phyloP scores from a whole-genome alignment of 176 grass and related monocot species.

The Tillandsia leiboldiana region DNA sequence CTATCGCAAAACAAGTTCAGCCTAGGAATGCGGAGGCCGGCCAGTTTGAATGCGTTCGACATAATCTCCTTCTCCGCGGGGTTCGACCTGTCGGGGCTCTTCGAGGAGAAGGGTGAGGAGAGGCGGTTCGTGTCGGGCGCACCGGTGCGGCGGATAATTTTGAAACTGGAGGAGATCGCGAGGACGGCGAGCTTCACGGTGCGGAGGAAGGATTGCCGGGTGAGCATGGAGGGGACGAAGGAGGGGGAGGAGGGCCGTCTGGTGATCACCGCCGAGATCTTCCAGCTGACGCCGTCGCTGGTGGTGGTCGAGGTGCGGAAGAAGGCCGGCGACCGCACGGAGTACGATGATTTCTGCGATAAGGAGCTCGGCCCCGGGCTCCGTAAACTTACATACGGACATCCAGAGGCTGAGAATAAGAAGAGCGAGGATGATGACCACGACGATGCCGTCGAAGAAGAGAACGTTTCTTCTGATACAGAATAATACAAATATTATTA shows the following conservation, averaged over 20 bases:
- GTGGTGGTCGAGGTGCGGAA: slow-evolving; percentile 52
- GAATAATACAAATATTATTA: too few species aligned
- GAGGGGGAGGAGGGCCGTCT: slow-evolving; percentile 44
- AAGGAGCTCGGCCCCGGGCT: slow-evolving; percentile 40
- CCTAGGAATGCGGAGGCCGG: slow-evolving; percentile 19
- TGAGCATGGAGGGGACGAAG: slow-evolving; percentile 34
- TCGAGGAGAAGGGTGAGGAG: slow-evolving; percentile 50
- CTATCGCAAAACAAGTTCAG: slow-evolving; percentile 1
- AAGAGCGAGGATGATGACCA: too few species aligned
- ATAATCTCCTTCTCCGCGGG: slow-evolving; percentile 47
- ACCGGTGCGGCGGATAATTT: slow-evolving; percentile 36
- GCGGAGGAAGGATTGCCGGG: slow-evolving; percentile 36
- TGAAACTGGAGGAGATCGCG: slow-evolving; percentile 50
- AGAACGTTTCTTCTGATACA: too few species aligned
- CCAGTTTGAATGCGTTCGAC: slow-evolving; percentile 63
- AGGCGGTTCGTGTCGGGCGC: slow-evolving; percentile 33
- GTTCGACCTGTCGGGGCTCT: slow-evolving; percentile 55
- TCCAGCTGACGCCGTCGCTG: slow-evolving; percentile 44
- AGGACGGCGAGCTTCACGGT: slow-evolving; percentile 32
- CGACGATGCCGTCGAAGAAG: too few species aligned
- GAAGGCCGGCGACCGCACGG: slow-evolving; percentile 38
- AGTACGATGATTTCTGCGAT: slow-evolving; percentile 47
- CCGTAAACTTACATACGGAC: slow-evolving; percentile 23
- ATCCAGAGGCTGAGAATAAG: not conserved
- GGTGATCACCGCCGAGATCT: slow-evolving; percentile 35